phyloP scores from a whole-genome alignment of 2,329 filamentous ascomycete genomes.

The Teratosphaeriaceae sp. region DNA sequence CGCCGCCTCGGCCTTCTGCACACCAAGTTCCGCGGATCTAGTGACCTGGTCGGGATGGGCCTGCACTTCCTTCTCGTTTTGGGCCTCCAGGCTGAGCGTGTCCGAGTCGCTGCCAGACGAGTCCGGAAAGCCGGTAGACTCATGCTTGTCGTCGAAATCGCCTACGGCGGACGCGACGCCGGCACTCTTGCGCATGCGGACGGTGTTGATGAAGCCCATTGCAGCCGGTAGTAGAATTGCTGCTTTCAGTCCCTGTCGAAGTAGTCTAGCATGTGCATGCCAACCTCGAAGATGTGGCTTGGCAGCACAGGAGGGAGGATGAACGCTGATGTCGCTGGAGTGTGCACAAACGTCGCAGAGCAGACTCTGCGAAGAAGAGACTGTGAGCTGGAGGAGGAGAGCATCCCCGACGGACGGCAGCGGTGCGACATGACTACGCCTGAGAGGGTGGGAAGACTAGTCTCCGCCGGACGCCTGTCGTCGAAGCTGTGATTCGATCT shows the following conservation, averaged over 20 bases:
- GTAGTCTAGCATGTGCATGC: background rate
- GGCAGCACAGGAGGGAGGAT: too few species aligned
- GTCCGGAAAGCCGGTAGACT: background rate
- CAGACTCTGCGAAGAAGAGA: too few species aligned
- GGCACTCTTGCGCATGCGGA: conserved; percentile 3
- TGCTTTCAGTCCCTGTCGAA: too few species aligned
- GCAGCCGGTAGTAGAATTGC: background rate
- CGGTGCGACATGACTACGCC: background rate
- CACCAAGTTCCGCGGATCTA: conserved; percentile 31
- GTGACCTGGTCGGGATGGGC: conserved; percentile 21
- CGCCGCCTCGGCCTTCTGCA: conserved; percentile 35
- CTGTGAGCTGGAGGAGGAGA: too few species aligned
- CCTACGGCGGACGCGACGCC: background rate
- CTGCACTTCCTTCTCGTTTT: conserved; percentile 26
- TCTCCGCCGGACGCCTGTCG: background rate
- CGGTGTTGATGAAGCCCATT: conserved; percentile 4
- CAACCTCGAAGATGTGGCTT: background rate
- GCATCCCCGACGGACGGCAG: background rate
- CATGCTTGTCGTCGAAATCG: conserved; percentile 2
- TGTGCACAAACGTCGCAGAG: too few species aligned
- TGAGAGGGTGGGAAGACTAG: background rate
- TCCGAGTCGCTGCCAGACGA: conserved; percentile 10
- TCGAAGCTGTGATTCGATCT: background rate
- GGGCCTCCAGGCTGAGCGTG: conserved; percentile 24
- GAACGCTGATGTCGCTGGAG: too few species aligned